Conservation (phyloP, 140 eudicot species). For the Ambrosia hybrid region DNA sequence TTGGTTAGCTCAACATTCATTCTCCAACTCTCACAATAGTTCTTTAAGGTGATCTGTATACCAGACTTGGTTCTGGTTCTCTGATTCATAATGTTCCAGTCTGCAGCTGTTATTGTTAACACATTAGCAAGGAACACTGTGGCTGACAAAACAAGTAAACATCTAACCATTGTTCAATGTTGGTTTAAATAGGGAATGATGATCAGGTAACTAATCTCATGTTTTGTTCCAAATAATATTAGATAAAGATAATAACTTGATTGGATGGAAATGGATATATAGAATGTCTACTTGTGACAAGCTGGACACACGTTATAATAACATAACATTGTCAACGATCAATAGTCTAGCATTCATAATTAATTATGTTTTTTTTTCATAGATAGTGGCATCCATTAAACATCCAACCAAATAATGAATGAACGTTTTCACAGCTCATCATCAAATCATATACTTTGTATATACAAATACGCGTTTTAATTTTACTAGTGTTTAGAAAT, state of each 20-base stretch:
- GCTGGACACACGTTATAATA: slow-evolving; percentile 4
- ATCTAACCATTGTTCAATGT: too few species aligned
- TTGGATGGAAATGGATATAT: neutral
- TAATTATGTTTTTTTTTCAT: neutral
- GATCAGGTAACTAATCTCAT: too few species aligned
- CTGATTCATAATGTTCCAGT: slow-evolving; percentile 64
- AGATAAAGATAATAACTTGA: too few species aligned
- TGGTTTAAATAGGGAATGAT: too few species aligned
- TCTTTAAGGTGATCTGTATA: slow-evolving; percentile 46
- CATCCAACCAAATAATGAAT: neutral
- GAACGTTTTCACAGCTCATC: neutral
- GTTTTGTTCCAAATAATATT: too few species aligned
- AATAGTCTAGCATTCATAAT: neutral
- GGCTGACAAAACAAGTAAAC: neutral
- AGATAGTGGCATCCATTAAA: slow-evolving; percentile 22
- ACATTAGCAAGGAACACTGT: slow-evolving; percentile 27
- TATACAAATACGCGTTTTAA: too few species aligned
- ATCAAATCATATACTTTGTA: too few species aligned
- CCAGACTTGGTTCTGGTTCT: slow-evolving; percentile 30
- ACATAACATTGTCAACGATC: slow-evolving; percentile 21
- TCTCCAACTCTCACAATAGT: slow-evolving; percentile 74
- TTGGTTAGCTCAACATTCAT: slow-evolving; percentile 72
- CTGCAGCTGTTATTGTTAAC: slow-evolving; percentile 34
- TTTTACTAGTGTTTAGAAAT: too few species aligned
- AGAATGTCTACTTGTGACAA: neutral